Percentiles rank a stretch among this genome's conserved stretches.
Conservation (phyloP, 371 early-diverging fungal species). For the Mucor mucedo region DNA sequence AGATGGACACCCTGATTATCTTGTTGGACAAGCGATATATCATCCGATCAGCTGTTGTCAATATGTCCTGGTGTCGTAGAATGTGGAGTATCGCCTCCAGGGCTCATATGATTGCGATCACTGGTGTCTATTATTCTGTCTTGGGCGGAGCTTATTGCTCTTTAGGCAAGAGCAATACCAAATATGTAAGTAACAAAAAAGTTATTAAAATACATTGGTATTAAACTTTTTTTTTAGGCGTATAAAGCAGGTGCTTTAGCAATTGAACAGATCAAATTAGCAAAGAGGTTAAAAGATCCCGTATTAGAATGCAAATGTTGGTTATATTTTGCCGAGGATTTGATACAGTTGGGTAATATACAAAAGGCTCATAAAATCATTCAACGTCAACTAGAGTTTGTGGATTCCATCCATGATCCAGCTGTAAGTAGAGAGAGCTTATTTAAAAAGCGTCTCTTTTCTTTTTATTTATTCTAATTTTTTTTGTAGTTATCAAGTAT, state of each 20-base stretch:
- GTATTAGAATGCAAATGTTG: conserved; percentile 57
- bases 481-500: conserved; percentile 20
- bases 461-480: neutral
- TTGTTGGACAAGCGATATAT: neutral
- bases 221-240: conserved; percentile 32
- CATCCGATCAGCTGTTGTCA: neutral
- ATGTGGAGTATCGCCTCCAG: conserved; percentile 39
- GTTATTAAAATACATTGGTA: neutral
- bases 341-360: conserved; percentile 42
- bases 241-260: conserved; percentile 53
- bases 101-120: conserved; percentile 43
- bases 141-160: conserved; percentile 61
- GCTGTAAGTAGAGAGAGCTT: conserved; percentile 34
- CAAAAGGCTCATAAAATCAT: conserved; percentile 44
- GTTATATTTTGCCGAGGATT: conserved; percentile 61
- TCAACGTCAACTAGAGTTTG: conserved; percentile 25
- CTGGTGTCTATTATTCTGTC: conserved; percentile 52
- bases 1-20: neutral
- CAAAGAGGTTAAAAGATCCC: conserved; percentile 46
- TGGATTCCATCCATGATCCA: conserved; percentile 13
- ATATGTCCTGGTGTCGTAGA: conserved; percentile 31
- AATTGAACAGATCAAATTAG: conserved; percentile 48
- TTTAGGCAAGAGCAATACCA: conserved; percentile 46
- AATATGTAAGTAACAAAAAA: conserved; percentile 34
- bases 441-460: neutral